Percentiles rank a stretch among this genome's conserved stretches.
Evolutionary conservation across 441 rosid species (phyloP).

Genomic region (Geranium incanum): DNA sequence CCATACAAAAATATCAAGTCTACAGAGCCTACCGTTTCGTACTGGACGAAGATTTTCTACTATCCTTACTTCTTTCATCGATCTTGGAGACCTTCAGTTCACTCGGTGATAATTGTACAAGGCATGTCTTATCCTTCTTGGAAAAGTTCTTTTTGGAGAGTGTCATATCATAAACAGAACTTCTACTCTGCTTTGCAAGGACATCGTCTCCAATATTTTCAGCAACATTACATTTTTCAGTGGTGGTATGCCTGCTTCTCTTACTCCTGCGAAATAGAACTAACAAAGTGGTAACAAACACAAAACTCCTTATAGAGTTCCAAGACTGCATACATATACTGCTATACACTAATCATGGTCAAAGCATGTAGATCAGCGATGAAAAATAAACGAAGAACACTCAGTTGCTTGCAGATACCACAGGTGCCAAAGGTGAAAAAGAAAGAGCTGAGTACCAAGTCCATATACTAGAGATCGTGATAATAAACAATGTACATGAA

Average conservation of each 20-base stretch:
- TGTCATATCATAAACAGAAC: slow-evolving; percentile 6
- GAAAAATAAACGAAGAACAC: not conserved
- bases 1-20: not conserved
- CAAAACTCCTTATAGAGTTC: not conserved
- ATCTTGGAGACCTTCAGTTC: slow-evolving; percentile 20
- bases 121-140: slow-evolving; percentile 23
- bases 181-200: slow-evolving; percentile 25
- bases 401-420: not conserved
- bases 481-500: not conserved
- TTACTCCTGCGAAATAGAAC: slow-evolving; percentile 42
- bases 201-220: slow-evolving; percentile 26
- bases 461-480: not conserved
- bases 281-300: not conserved
- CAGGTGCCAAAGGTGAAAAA: not conserved
- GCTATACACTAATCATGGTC: not conserved
- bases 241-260: slow-evolving; percentile 43
- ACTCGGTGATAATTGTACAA: slow-evolving; percentile 19
- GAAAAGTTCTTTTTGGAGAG: slow-evolving; percentile 13
- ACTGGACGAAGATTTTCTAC: slow-evolving; percentile 18
- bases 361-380: not conserved
- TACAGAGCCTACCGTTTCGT: slow-evolving; percentile 28
- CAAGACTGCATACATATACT: not conserved
- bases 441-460: not conserved
- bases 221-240: slow-evolving; percentile 29
- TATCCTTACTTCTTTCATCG: slow-evolving; percentile 25